These are phyloP conservation scores for Rehmannia glutinosa DNA, from an alignment of 257 asterid genomes.

Conservation along the genomic window DNA sequence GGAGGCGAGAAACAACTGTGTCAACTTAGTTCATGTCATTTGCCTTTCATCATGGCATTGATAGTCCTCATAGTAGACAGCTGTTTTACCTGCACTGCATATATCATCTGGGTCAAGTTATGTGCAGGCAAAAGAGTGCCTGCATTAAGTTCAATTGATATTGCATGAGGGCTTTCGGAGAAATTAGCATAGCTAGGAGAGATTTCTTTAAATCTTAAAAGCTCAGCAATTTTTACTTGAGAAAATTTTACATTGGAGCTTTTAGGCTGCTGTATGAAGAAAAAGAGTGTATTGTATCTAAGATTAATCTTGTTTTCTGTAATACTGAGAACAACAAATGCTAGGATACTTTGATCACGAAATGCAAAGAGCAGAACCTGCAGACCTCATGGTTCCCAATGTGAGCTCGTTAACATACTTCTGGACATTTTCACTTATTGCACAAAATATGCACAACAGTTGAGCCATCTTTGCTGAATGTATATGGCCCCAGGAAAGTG, in stretches of 20 bases:
- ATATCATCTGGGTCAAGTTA: background rate
- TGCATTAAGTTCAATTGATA: background rate
- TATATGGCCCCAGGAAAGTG: no score
- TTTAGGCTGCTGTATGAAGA: background rate
- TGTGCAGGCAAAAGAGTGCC: background rate
- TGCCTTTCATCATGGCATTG: background rate
- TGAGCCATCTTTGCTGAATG: no score
- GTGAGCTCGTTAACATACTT: background rate
- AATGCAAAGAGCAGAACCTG: background rate
- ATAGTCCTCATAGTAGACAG: background rate
- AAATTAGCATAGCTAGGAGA: background rate
- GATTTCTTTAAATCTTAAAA: background rate
- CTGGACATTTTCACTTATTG: background rate
- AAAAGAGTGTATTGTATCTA: no score
- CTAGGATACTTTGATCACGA: background rate
- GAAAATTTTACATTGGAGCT: background rate
- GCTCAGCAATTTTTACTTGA: no score
- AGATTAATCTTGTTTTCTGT: background rate
- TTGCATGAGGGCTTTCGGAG: background rate
- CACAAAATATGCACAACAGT: no score
- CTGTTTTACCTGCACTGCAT: background rate
- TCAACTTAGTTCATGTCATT: background rate
- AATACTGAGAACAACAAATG: background rate
- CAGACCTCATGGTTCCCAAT: background rate
- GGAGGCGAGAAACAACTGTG: background rate